Base-by-base conservation (phyloP, 306 rosid species). In the Bauhinia variegata region DNA sequence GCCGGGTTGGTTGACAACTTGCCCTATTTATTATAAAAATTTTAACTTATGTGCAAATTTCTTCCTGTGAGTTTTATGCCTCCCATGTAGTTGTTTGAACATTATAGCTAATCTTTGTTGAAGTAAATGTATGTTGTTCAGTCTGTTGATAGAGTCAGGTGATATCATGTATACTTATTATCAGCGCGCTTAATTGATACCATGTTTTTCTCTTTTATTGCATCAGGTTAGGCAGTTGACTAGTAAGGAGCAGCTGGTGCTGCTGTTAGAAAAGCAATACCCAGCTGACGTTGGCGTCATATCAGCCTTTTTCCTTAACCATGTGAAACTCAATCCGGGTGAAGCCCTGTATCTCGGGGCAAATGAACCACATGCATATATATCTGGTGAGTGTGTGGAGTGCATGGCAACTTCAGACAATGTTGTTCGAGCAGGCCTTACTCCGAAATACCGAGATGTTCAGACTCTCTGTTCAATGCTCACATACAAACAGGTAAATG, bases 401-500 rank as follows among this genome's bases (percentile, higher is more conserved):
- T 93, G 99, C 78, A 93, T 93, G 99, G 99, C 99, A 19, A 90
- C 99, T 68, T 90, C 99, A 2, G 99, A 93, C 83, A 93, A 93
- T 50, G 99, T 93, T 41, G 95, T 93, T 17, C 86, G 99, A 44
- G 99, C 99, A 11, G 99, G 99, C 59, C 86, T 93, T 34, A 90
- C 99, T 61, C 97, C 99, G 52, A 93, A 93, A 81, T 68, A 69
- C 66, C 85, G 85, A 17, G 99, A 93, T 71, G 97, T 93, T 44
- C 79, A 69, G 34, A 88, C 99, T 69, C 95, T 93, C 56, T 93
- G 99, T 65, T 84, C 99, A 54, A 93, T 93, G 97, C 97, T 93
- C 71, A 85, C 97, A 16, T 88, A 91, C 82, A 91, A 89, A 51
- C 96, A 85, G 93, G 97, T 85, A 58, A 71, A 30, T 23, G 30